A percentile compares a stretch with the other conserved stretches of the same genome.
Evolutionary conservation across 73 alveolate species (phyloP).

Genomic region (Blepharisma japonicum): DNA sequence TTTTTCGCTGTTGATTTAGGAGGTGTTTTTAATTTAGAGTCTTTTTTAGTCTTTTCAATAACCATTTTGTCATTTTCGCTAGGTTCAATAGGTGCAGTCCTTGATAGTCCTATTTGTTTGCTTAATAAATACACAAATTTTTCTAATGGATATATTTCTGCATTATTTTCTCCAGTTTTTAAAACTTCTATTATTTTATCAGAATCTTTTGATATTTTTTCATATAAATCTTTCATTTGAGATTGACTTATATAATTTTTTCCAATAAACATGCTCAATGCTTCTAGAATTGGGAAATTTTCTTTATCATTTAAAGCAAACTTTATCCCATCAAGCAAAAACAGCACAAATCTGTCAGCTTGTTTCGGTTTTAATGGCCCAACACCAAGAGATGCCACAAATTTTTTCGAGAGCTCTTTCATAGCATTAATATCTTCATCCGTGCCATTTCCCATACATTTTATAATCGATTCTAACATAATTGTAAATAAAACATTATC

Average conservation of each 20-base stretch:
- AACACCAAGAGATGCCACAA: background rate
- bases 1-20: too few relatives aligned
- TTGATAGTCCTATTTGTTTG: background rate
- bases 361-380: constrained; percentile 18
- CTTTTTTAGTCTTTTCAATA: too few relatives aligned
- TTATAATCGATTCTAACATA: background rate
- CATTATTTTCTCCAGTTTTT: constrained; percentile 10
- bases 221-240: constrained; percentile 26
- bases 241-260: constrained; percentile 12
- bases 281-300: constrained; percentile 8
- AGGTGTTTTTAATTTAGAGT: too few relatives aligned
- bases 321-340: constrained; percentile 17
- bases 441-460: constrained; percentile 16
- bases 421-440: background rate
- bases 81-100: constrained; percentile 1
- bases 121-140: background rate
- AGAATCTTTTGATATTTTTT: constrained; percentile 12
- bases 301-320: constrained; percentile 21
- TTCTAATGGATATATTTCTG: background rate
- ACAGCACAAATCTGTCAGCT: constrained; percentile 4
- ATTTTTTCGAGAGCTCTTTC: constrained; percentile 16
- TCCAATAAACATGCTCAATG: background rate
- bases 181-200: background rate
- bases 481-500: background rate
- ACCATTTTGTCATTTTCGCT: constrained; percentile 7